A percentile compares a stretch with the other conserved stretches of the same genome.
These are phyloP conservation scores for Dioscorea alata DNA, from an alignment of 106 monocot species.

Conservation along the genomic window DNA sequence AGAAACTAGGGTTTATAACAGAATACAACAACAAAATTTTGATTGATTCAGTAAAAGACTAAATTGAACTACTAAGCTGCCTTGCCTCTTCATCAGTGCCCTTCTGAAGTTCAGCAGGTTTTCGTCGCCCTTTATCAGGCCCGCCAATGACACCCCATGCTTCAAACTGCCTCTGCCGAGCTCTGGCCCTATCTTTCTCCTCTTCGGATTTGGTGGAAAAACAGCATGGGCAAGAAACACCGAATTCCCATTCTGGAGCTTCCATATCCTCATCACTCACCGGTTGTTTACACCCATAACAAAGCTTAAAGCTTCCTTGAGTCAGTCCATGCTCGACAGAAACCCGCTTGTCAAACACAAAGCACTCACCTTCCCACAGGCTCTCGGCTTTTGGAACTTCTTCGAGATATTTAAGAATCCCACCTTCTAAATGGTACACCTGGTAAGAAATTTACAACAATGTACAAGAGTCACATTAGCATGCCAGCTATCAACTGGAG, in stretches of 20 bases:
- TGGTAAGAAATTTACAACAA: conserved; percentile 1
- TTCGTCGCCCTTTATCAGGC: conserved; percentile 73
- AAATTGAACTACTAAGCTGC: conserved; percentile 25
- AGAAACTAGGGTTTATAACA: neutral
- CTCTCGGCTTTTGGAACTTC: conserved; percentile 73
- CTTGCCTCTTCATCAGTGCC: neutral
- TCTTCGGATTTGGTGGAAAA: conserved; percentile 69
- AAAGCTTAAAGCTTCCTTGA: conserved; percentile 86
- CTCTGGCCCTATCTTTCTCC: conserved; percentile 88
- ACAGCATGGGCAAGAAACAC: conserved; percentile 82
- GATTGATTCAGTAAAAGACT: neutral
- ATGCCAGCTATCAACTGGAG: too few relatives aligned
- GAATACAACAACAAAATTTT: neutral
- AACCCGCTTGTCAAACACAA: conserved; percentile 93
- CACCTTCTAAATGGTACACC: conserved; percentile 98
- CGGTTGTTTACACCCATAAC: conserved; percentile 91
- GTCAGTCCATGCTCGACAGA: conserved; percentile 82
- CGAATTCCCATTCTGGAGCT: conserved; percentile 64
- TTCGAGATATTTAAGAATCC: conserved; percentile 90
- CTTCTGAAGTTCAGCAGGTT: conserved; percentile 13
- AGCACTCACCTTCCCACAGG: conserved; percentile 95
- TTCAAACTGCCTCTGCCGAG: conserved; percentile 77
- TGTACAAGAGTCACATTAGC: too few relatives aligned
- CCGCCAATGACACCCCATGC: conserved; percentile 86
- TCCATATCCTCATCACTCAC: conserved; percentile 84